These are phyloP conservation scores for Plasmodium coatneyi DNA, from an alignment of 169 alveolate species.

Conservation along the genomic window DNA sequence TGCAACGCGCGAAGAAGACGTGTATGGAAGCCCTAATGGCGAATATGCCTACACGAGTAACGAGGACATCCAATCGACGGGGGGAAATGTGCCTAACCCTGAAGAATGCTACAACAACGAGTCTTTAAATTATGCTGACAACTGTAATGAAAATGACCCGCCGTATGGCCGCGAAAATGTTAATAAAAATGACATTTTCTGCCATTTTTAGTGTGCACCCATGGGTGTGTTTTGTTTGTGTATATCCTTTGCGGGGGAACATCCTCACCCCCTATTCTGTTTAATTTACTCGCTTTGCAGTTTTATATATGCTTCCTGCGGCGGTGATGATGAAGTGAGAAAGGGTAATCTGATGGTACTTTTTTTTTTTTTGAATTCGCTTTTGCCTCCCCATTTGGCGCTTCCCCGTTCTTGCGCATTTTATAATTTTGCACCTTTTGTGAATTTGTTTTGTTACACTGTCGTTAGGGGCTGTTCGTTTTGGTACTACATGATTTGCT, in stretches of 20 bases:
- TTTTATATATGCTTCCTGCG: neutral
- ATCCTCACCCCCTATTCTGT: neutral
- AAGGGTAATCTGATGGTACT: neutral
- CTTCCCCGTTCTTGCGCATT: neutral
- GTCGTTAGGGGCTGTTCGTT: neutral
- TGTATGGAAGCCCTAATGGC: neutral
- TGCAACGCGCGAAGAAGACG: constrained; percentile 2
- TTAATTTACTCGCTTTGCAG: neutral
- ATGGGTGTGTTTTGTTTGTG: constrained; percentile 3
- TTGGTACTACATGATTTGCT: neutral
- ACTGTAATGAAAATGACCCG: constrained; percentile 18
- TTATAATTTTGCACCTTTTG: neutral
- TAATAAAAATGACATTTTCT: constrained; percentile 42
- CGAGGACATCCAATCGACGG: constrained; percentile 5
- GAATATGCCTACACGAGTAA: constrained; percentile 31
- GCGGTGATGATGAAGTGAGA: neutral
- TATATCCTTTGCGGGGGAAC: neutral
- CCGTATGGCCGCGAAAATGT: neutral
- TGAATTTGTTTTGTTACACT: neutral
- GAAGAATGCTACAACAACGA: constrained; percentile 25
- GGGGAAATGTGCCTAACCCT: neutral
- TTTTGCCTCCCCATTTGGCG: neutral
- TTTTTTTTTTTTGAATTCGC: constrained; percentile 7
- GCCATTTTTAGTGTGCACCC: constrained; percentile 14
- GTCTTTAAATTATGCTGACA: constrained; percentile 24